Percentiles rank a stretch among this genome's conserved stretches.
Evolutionary conservation across 129 eudicot genomes (phyloP).

Genomic region (Deinandra increscens): DNA sequence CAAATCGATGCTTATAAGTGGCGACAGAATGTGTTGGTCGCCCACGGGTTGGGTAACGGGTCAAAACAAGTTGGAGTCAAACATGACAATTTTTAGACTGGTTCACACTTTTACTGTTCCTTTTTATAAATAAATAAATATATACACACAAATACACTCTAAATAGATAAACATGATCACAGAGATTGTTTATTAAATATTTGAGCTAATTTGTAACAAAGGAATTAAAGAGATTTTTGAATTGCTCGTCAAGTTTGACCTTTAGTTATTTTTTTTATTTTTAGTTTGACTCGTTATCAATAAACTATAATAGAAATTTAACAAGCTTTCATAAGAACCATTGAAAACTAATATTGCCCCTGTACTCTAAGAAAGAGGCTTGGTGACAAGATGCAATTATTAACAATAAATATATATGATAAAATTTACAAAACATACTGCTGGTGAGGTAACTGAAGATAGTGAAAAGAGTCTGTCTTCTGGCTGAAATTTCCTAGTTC

Average conservation of each 20-base stretch:
- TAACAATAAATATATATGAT: neutral
- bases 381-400: neutral
- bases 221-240: neutral
- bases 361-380: neutral
- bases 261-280: neutral
- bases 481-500: conserved; percentile 92
- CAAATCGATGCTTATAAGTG: neutral
- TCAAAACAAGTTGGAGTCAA: too few relatives aligned
- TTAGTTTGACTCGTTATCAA: neutral
- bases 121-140: neutral
- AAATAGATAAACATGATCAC: neutral
- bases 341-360: neutral
- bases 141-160: neutral
- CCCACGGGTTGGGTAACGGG: neutral
- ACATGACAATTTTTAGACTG: neutral
- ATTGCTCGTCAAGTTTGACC: neutral
- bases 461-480: conserved; percentile 92
- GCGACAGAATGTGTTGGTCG: neutral
- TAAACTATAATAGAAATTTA: neutral
- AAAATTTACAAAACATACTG: conserved; percentile 48
- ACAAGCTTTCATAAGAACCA: neutral
- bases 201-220: neutral
- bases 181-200: neutral
- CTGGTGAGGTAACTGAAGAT: conserved; percentile 92
- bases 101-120: neutral